phyloP scores from a whole-genome alignment of 2,329 filamentous ascomycete species.

The Fusarium succisae region DNA sequence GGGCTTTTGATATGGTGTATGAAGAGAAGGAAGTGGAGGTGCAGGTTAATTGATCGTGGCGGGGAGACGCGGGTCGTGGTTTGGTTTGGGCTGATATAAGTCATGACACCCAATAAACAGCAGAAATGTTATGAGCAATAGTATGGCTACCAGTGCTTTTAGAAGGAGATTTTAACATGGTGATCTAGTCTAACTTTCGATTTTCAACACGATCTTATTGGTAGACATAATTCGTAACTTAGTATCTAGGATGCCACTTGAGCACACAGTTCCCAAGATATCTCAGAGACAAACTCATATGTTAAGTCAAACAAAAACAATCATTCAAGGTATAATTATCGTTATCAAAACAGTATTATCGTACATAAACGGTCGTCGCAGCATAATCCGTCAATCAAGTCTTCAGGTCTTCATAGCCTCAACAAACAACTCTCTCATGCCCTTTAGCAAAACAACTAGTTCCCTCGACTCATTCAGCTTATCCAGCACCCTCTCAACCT shows the following conservation, averaged over 20 bases:
- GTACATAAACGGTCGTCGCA: conserved; percentile 18
- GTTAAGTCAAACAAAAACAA: background rate
- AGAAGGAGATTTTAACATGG: background rate
- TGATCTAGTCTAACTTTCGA: background rate
- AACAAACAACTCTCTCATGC: conserved; percentile 82
- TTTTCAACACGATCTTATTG: background rate
- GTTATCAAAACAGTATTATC: conserved; percentile 1
- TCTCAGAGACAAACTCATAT: background rate
- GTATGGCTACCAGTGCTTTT: background rate
- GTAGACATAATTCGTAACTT: background rate
- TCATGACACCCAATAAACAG: background rate
- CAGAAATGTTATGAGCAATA: background rate
- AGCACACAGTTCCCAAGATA: background rate
- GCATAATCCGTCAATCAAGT: background rate
- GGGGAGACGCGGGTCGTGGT: conserved; percentile 38
- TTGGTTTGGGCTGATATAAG: background rate
- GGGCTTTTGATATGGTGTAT: conserved; percentile 8
- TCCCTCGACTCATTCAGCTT: conserved; percentile 83
- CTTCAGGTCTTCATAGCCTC: conserved; percentile 67
- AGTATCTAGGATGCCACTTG: background rate
- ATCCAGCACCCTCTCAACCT: conserved; percentile 80
- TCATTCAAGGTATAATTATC: conserved; percentile 9
- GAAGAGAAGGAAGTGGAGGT: conserved; percentile 30
- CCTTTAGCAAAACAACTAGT: conserved; percentile 77
- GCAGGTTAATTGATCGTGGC: conserved; percentile 12